phyloP scores from a whole-genome alignment of 2,329 filamentous ascomycete genomes.

The Corniculantispora saksenae region DNA sequence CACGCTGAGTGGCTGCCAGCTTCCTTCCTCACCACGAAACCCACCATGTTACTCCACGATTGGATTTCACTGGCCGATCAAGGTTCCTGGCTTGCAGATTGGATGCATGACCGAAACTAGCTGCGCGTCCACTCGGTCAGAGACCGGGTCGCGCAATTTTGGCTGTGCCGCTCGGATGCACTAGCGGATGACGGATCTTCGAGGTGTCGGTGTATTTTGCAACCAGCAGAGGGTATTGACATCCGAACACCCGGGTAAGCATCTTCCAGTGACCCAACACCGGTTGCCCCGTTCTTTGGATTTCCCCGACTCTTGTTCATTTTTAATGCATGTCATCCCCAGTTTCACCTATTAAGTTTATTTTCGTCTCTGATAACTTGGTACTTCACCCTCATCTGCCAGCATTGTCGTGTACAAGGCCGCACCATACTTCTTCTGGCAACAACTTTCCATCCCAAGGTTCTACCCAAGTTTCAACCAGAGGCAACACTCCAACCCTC shows the following conservation, averaged over 20 bases:
- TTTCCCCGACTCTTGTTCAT: background rate
- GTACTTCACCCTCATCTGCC: background rate
- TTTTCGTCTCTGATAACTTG: background rate
- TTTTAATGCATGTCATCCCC: slow-evolving; percentile 6
- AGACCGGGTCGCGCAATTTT: background rate
- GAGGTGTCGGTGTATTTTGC: background rate
- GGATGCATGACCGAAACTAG: background rate
- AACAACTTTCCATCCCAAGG: background rate
- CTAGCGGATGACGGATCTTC: slow-evolving; percentile 17
- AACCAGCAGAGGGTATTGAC: background rate
- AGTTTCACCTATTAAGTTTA: background rate
- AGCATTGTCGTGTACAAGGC: background rate
- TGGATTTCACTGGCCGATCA: background rate
- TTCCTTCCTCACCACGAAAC: background rate
- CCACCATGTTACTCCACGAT: background rate
- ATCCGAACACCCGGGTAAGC: slow-evolving; percentile 5
- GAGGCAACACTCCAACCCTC: too few species aligned
- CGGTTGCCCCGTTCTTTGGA: slow-evolving; percentile 1
- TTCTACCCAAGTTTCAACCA: too few species aligned
- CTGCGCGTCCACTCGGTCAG: background rate
- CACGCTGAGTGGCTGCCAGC: background rate
- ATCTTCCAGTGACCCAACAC: background rate
- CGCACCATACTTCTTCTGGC: background rate
- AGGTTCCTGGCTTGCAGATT: background rate
- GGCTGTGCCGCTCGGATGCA: slow-evolving; percentile 2